These are phyloP conservation scores for Penicillium atrosanguineum DNA, from an alignment of 495 filamentous ascomycete genomes.

Conservation along the genomic window DNA sequence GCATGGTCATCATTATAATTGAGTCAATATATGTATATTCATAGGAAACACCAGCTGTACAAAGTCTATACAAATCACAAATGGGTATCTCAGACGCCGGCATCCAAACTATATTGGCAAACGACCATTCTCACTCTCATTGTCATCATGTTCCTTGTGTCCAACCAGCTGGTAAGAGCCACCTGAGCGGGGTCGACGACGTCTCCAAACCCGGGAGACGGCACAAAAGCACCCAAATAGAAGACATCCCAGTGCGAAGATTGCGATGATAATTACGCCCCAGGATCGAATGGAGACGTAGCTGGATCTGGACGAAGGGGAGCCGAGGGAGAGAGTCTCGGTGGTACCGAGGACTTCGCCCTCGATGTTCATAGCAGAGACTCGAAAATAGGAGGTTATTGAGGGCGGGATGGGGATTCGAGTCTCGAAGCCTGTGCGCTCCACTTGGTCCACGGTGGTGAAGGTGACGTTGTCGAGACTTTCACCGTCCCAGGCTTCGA, in stretches of 20 bases:
- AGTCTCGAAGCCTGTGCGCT: conserved; percentile 23
- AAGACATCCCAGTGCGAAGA: conserved; percentile 15
- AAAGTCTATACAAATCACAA: conserved; percentile 4
- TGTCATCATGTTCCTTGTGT: conserved; percentile 16
- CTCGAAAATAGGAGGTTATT: conserved; percentile 15
- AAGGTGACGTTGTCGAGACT: conserved; percentile 19
- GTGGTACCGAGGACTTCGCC: conserved; percentile 17
- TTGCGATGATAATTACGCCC: conserved; percentile 4
- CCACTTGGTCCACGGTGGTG: conserved; percentile 5
- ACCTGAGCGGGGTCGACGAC: background rate
- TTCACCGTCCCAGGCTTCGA: conserved; percentile 31
- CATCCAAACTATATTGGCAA: conserved; percentile 18
- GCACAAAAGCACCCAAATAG: conserved; percentile 12
- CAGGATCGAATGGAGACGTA: conserved; percentile 1
- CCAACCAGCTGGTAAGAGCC: conserved; percentile 15
- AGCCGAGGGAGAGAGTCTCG: conserved; percentile 5
- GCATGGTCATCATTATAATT: too few species aligned
- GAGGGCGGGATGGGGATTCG: conserved; percentile 8
- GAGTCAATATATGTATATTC: background rate
- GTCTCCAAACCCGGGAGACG: conserved; percentile 7
- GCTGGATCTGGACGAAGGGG: background rate
- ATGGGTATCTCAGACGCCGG: conserved; percentile 18
- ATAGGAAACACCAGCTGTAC: background rate
- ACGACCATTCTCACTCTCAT: conserved; percentile 5
- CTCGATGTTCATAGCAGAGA: conserved; percentile 14